phyloP scores from a whole-genome alignment of 352 stramenopile genomes.

The Salisapilia sapeloensis region DNA sequence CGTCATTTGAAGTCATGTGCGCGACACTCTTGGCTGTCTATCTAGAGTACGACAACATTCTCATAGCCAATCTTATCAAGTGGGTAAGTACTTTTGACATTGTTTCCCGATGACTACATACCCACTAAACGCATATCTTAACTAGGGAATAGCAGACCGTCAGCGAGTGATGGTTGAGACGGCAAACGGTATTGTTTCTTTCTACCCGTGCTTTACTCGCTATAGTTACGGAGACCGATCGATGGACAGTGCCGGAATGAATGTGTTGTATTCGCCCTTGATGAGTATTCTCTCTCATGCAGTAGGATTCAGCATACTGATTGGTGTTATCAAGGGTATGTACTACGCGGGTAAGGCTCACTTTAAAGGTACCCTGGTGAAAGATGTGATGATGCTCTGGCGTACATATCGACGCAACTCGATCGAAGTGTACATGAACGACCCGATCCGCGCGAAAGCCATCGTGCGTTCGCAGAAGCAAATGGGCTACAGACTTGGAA shows the following conservation, averaged over 20 bases:
- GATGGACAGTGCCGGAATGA: constrained; percentile 1
- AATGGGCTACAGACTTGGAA: constrained; percentile 9
- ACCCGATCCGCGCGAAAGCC: constrained; percentile 8
- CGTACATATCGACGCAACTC: constrained; percentile 10
- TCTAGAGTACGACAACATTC: constrained; percentile 4
- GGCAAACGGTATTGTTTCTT: constrained; percentile 2
- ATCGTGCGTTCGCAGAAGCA: constrained; percentile 6
- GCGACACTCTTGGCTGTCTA: constrained; percentile 7
- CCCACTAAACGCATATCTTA: too few relatives aligned
- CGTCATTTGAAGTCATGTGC: constrained; percentile 9
- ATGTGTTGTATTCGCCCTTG: constrained; percentile 6
- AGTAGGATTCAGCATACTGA: constrained; percentile 4
- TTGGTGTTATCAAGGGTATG: constrained; percentile 2
- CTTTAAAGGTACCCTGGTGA: constrained; percentile 3
- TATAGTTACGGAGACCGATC: constrained; percentile 10
- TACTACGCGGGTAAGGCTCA: neutral
- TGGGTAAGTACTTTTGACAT: too few relatives aligned
- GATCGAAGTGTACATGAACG: constrained; percentile 10
- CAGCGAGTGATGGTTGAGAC: constrained; percentile 6
- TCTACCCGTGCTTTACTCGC: constrained; percentile 6
- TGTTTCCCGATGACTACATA: too few relatives aligned
- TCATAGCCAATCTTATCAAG: constrained; percentile 5
- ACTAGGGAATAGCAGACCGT: constrained; percentile 4
- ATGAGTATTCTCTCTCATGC: constrained; percentile 4
- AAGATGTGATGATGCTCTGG: constrained; percentile 6